phyloP scores from a whole-genome alignment of 2,329 filamentous ascomycete species.

The Aureobasidium sp. region DNA sequence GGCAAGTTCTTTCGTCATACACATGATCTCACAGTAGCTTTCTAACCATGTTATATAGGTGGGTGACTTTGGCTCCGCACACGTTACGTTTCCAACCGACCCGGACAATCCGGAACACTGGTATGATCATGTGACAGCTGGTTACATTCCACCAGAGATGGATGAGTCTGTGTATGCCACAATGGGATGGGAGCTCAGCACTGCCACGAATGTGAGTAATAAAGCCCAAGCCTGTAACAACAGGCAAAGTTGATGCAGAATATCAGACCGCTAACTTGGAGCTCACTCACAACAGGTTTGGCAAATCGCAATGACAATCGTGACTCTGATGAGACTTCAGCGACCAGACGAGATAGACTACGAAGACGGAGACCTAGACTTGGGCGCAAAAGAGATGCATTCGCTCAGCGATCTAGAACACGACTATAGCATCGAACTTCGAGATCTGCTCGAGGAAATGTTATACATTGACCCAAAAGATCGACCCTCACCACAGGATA shows the following conservation, averaged over 20 bases:
- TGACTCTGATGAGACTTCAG: not conserved
- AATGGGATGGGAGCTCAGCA: not conserved
- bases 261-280: not conserved
- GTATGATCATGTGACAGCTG: not conserved
- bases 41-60: not conserved
- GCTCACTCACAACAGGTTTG: not conserved
- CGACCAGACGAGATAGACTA: not conserved
- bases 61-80: conserved; percentile 5
- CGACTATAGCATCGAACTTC: not conserved
- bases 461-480: not conserved
- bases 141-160: conserved; percentile 1
- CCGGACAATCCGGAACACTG: not conserved
- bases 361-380: not conserved
- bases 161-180: not conserved
- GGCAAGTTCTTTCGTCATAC: not conserved
- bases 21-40: not conserved
- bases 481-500: not conserved
- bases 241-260: too few relatives aligned
- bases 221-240: not conserved
- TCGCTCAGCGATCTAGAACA: not conserved
- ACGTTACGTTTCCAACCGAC: not conserved
- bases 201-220: not conserved
- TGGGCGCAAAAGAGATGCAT: not conserved
- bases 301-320: not conserved
- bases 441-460: not conserved